Evolutionary conservation across 2,329 filamentous ascomycete genomes (phyloP).

Genomic region (Aspergillus tanneri): DNA sequence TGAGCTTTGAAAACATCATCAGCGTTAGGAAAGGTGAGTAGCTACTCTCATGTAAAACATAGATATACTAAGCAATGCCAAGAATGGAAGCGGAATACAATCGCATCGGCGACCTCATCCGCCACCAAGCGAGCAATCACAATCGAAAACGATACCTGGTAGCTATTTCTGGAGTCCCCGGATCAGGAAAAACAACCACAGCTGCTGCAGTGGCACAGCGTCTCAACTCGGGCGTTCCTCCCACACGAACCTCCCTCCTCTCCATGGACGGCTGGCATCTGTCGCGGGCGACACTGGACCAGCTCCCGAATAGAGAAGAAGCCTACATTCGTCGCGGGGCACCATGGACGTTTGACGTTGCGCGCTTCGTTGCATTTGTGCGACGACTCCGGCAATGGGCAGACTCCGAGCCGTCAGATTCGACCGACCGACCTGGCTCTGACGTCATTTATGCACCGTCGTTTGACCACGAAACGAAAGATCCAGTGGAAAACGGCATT

Average conservation of each 20-base stretch:
- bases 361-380: conserved; percentile 31
- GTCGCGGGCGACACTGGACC: conserved; percentile 29
- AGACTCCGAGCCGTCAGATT: conserved; percentile 11
- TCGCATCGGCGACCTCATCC: no score
- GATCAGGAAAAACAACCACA: conserved; percentile 38
- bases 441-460: conserved; percentile 29
- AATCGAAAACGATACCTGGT: no score
- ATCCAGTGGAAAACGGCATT: conserved; percentile 32
- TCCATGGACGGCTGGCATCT: conserved; percentile 44
- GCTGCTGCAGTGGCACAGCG: conserved; percentile 28
- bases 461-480: conserved; percentile 39
- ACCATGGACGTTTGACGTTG: conserved; percentile 40
- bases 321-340: conserved; percentile 39
- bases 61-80: no score
- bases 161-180: conserved; percentile 34
- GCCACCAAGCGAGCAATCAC: no score
- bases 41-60: no score
- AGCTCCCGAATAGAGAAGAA: conserved; percentile 33
- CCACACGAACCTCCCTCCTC: conserved; percentile 22
- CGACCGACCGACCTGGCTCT: neutral
- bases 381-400: conserved; percentile 26
- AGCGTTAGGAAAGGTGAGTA: no score
- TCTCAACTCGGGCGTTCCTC: conserved; percentile 19
- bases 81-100: no score
- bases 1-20: no score